Evolutionary conservation across 2,329 filamentous ascomycete genomes (phyloP).

Genomic region (Cercospora berteroae): DNA sequence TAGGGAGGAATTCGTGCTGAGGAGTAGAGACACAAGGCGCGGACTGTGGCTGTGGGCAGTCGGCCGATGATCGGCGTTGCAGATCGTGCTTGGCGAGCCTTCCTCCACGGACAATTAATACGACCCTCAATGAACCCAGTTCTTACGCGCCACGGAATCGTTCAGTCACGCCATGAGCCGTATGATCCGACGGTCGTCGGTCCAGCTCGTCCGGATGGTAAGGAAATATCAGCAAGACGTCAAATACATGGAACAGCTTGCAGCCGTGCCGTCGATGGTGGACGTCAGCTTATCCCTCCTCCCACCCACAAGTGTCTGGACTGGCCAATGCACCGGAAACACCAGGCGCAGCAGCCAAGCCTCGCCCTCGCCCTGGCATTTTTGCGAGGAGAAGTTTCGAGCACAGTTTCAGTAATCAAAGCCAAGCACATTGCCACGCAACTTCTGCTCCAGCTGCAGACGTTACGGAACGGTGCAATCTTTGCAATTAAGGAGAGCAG

Average conservation of each 20-base stretch:
- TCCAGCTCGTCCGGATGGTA: background rate
- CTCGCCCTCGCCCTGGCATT: background rate
- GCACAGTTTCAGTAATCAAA: background rate
- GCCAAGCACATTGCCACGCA: background rate
- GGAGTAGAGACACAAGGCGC: background rate
- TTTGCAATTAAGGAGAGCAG: background rate
- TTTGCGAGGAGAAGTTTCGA: background rate
- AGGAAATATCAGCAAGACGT: background rate
- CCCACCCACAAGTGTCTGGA: background rate
- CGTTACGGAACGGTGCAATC: background rate
- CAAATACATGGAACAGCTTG: background rate
- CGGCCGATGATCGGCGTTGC: background rate
- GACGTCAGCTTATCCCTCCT: background rate
- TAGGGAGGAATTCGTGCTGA: background rate
- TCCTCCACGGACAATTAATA: background rate
- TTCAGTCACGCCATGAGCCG: background rate
- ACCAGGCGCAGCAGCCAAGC: background rate
- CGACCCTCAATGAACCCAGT: background rate
- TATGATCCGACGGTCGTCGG: background rate
- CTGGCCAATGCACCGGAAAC: background rate
- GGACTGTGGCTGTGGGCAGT: background rate
- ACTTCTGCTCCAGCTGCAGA: background rate
- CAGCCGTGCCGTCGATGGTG: background rate
- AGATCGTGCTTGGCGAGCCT: background rate
- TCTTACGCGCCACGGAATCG: background rate